These are phyloP conservation scores for Guyanaporus albipodus DNA, from an alignment of 768 basidiomycete genomes.

Conservation along the genomic window DNA sequence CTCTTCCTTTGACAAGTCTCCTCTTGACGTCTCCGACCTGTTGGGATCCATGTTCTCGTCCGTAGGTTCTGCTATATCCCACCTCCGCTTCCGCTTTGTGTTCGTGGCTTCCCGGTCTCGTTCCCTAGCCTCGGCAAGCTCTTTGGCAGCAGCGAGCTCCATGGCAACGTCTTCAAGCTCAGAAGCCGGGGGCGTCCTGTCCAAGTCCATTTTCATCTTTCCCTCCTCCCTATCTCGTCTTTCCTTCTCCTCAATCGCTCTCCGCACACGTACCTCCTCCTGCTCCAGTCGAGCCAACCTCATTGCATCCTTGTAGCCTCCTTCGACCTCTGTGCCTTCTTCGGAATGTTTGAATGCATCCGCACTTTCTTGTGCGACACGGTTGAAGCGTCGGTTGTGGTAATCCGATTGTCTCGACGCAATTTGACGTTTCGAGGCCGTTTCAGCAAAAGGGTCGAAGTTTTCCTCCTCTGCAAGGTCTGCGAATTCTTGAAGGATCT, in stretches of 20 bases:
- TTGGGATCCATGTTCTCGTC: slow-evolving; percentile 68
- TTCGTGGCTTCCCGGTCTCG: slow-evolving; percentile 40
- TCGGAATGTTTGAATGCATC: slow-evolving; percentile 71
- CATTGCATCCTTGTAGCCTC: slow-evolving; percentile 97
- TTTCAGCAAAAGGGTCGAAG: slow-evolving; percentile 88
- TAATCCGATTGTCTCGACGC: slow-evolving; percentile 93
- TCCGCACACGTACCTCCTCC: slow-evolving; percentile 81
- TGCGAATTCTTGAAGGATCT: slow-evolving; percentile 90
- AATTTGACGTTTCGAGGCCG: slow-evolving; percentile 89
- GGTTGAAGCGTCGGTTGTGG: slow-evolving; percentile 85
- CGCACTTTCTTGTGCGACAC: slow-evolving; percentile 74
- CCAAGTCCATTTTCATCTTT: slow-evolving; percentile 79
- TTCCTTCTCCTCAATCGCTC: slow-evolving; percentile 87
- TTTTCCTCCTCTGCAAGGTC: slow-evolving; percentile 93
- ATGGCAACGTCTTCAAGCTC: slow-evolving; percentile 71
- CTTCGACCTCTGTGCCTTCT: slow-evolving; percentile 69
- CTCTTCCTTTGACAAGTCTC: slow-evolving; percentile 71
- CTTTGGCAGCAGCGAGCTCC: slow-evolving; percentile 54
- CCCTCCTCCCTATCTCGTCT: slow-evolving; percentile 68
- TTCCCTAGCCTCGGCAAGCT: slow-evolving; percentile 36
- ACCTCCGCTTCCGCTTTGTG: slow-evolving; percentile 71
- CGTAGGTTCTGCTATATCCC: slow-evolving; percentile 64
- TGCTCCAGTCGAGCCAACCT: slow-evolving; percentile 84
- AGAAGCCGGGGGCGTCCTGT: slow-evolving; percentile 85
- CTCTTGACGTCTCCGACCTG: slow-evolving; percentile 61